A percentile compares a stretch with the other conserved stretches of the same genome.
Evolutionary conservation across 257 asterid species (phyloP).

Genomic region (Linaria vulgaris): DNA sequence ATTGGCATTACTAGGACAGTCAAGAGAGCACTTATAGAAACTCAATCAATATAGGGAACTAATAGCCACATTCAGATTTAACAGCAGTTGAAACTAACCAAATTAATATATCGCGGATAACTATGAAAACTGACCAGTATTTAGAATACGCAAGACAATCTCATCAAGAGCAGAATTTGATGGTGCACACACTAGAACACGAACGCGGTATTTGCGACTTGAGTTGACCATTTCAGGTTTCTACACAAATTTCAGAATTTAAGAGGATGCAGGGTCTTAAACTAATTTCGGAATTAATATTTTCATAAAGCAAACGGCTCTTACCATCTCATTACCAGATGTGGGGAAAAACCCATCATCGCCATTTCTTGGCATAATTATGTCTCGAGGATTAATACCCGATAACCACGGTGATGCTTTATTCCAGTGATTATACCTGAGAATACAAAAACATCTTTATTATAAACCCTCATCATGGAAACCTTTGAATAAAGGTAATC

Average conservation of each 20-base stretch:
- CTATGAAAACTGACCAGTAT: conserved; percentile 56
- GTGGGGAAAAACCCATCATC: conserved; percentile 97
- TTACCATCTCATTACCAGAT: conserved; percentile 85
- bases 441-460: conserved; percentile 21
- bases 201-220: conserved; percentile 89
- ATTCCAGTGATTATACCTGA: conserved; percentile 79
- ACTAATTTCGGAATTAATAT: conserved; percentile 10
- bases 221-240: conserved; percentile 92
- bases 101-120: conserved; percentile 17
- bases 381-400: conserved; percentile 82
- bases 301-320: conserved; percentile 21
- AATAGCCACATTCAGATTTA: conserved; percentile 14
- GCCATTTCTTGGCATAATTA: conserved; percentile 85
- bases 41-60: conserved; percentile 11
- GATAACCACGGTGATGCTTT: conserved; percentile 93
- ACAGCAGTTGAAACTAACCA: conserved; percentile 19
- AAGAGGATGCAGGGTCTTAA: conserved; percentile 26
- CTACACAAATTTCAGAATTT: conserved; percentile 37
- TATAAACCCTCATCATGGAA: conserved; percentile 7
- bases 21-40: not conserved
- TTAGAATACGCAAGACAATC: conserved; percentile 76
- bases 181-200: conserved; percentile 96
- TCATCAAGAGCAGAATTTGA: conserved; percentile 98
- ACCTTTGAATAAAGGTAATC: conserved; percentile 3
- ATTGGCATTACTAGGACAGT: too few relatives aligned